Conservation (phyloP, 2,329 filamentous ascomycete genomes). For the Thelonectria discophora region DNA sequence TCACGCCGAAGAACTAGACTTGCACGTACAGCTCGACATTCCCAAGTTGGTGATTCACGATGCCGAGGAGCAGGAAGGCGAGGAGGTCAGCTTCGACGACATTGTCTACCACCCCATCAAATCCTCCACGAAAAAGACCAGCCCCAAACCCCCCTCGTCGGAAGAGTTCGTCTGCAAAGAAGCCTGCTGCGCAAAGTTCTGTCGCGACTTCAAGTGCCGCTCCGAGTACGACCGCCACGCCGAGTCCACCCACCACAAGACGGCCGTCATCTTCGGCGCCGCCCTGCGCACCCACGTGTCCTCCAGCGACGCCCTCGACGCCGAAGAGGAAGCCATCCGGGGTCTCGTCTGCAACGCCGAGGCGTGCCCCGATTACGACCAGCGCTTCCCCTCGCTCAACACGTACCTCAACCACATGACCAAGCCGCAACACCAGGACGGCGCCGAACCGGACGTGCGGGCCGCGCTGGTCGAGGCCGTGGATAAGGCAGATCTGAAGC, state of each 20-base stretch:
- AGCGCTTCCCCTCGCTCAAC: conserved; percentile 15
- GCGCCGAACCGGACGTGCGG: conserved; percentile 1
- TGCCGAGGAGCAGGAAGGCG: background rate
- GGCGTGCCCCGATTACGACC: conserved; percentile 21
- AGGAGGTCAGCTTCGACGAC: background rate
- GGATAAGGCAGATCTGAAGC: background rate
- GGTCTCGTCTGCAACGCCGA: conserved; percentile 26
- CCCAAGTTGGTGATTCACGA: conserved; percentile 1
- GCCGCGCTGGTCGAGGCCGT: background rate
- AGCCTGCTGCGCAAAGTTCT: conserved; percentile 30
- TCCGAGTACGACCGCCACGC: conserved; percentile 34
- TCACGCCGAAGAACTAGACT: conserved; percentile 2
- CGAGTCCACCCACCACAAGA: conserved; percentile 17
- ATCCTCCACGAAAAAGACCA: too few relatives aligned
- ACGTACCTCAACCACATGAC: conserved; percentile 26
- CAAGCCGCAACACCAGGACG: conserved; percentile 14
- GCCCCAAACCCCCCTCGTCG: background rate
- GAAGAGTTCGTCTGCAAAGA: conserved; percentile 23
- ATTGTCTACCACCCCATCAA: conserved; percentile 3
- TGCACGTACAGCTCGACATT: background rate
- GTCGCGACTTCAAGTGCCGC: conserved; percentile 26
- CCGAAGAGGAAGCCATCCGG: conserved; percentile 35
- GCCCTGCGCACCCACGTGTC: conserved; percentile 1
- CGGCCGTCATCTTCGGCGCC: conserved; percentile 23
- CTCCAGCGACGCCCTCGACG: background rate